phyloP scores from a whole-genome alignment of 768 basidiomycete genomes.

The Pulveroboletus ravenelii region DNA sequence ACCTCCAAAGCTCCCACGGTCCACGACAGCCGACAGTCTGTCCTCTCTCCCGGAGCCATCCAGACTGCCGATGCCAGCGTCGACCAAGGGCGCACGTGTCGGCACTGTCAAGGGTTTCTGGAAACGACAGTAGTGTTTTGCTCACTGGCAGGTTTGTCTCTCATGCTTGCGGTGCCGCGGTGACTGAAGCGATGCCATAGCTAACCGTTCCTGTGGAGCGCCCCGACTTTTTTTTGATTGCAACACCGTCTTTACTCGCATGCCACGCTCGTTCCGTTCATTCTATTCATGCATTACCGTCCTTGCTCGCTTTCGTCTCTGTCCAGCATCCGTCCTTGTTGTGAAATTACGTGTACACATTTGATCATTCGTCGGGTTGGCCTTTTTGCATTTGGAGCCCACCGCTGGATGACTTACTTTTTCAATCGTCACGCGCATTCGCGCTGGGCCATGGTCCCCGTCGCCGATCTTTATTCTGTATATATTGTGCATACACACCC shows the following conservation, averaged over 20 bases:
- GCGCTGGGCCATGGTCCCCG: neutral
- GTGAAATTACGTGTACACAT: slow-evolving; percentile 34
- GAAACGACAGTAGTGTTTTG: slow-evolving; percentile 19
- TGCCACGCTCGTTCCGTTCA: slow-evolving; percentile 10
- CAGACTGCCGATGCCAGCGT: slow-evolving; percentile 25
- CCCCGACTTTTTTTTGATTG: neutral
- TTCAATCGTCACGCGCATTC: neutral
- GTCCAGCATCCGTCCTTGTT: slow-evolving; percentile 22
- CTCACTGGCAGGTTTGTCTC: slow-evolving; percentile 5
- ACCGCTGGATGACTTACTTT: neutral
- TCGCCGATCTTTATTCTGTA: slow-evolving; percentile 19
- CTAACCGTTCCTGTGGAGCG: neutral
- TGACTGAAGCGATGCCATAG: neutral
- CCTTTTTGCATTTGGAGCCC: slow-evolving; percentile 8
- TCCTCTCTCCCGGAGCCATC: slow-evolving; percentile 7
- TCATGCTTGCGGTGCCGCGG: neutral
- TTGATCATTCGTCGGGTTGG: slow-evolving; percentile 8
- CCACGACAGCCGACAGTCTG: neutral
- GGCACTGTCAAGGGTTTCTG: slow-evolving; percentile 31
- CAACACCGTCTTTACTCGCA: slow-evolving; percentile 16
- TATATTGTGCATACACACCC: slow-evolving; percentile 10
- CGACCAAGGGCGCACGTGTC: slow-evolving; percentile 17
- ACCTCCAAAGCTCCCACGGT: slow-evolving; percentile 8
- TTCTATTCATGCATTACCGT: slow-evolving; percentile 2
- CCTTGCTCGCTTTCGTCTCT: slow-evolving; percentile 15